Evolutionary conservation across 1,284 basidiomycete genomes (phyloP).

Genomic region (Rhodotorula glutinis): DNA sequence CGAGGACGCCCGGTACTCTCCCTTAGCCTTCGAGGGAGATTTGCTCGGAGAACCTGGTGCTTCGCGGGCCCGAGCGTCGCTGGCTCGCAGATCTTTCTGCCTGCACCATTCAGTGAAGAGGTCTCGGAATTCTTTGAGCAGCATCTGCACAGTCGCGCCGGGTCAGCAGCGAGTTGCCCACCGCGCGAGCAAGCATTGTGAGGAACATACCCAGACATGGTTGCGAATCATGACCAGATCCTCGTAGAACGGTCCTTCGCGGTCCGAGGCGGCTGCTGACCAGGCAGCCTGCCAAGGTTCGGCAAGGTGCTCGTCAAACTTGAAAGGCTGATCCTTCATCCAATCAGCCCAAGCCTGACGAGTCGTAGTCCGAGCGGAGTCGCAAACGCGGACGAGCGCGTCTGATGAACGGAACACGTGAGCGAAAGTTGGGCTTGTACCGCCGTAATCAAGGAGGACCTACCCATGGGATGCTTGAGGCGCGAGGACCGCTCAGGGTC

Average conservation of each 20-base stretch:
- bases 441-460: background rate
- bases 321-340: background rate
- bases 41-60: slow-evolving; percentile 29
- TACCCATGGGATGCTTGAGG: slow-evolving; percentile 21
- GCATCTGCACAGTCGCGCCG: too few relatives aligned
- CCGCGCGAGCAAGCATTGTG: too few relatives aligned
- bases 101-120: background rate
- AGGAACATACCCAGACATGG: slow-evolving; percentile 5
- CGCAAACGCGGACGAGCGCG: slow-evolving; percentile 9
- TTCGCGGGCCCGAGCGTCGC: too few relatives aligned
- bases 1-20: slow-evolving; percentile 16
- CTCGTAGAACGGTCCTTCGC: background rate
- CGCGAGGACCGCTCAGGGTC: background rate
- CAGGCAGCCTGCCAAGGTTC: slow-evolving; percentile 11
- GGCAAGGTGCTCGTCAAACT: slow-evolving; percentile 23
- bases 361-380: too few relatives aligned
- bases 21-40: slow-evolving; percentile 15
- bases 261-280: background rate
- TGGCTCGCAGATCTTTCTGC: background rate
- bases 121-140: slow-evolving; percentile 6
- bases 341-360: background rate
- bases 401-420: slow-evolving; percentile 1
- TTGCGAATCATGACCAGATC: slow-evolving; percentile 16
- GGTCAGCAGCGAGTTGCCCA: too few relatives aligned
- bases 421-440: background rate